Evolutionary conservation across 345 rosid genomes (phyloP), one percentile per base, ranked within the genome.

Genomic region (Salix brachista): DNA sequence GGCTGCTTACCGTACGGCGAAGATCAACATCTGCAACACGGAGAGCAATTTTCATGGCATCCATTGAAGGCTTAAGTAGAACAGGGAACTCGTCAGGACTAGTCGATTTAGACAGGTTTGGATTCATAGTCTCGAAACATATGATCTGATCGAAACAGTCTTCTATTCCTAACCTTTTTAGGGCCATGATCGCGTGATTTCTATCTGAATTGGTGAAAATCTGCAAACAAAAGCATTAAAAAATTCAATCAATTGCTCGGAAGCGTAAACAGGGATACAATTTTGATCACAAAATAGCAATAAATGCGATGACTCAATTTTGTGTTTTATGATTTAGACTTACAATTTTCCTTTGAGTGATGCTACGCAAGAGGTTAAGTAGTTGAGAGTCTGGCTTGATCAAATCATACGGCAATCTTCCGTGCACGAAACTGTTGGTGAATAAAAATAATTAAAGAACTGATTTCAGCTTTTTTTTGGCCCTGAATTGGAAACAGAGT

Each of bases 121-220:
- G 99, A 75, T 95, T 95, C 92, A 95, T 88, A 2, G 99, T 95
- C 82, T 93, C 97, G 69, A 95, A 93, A 77, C 97, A 95, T 32
- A 95, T 85, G 56, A 91, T 89, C 60, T 91, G 91, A 37, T 93
- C 94, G 61, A 95, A 95, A 77, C 96, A 91, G 76, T 91, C 96
- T 77, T 89, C 90, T 70, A 95, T 58, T 69, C 88, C 94, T 32
- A 95, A 65, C 69, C 87, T 86, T 76, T 83, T 71, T 17, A 95
- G 80, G 56, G 80, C 87, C 82, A 69, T 87, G 7, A 80, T 79
- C 46, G 97, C 99, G 81, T 95, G 97, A 32, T 70, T 80, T 77
- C 90, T 84, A 78, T 95, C 99, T n/a, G 97, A 93, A 80, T 95
- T 95, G 66, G 97, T 95, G 80, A 91, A 95, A 39, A 95, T 91